Conservation (phyloP, 306 rosid genomes). For the Hippophae gyantsensis region DNA sequence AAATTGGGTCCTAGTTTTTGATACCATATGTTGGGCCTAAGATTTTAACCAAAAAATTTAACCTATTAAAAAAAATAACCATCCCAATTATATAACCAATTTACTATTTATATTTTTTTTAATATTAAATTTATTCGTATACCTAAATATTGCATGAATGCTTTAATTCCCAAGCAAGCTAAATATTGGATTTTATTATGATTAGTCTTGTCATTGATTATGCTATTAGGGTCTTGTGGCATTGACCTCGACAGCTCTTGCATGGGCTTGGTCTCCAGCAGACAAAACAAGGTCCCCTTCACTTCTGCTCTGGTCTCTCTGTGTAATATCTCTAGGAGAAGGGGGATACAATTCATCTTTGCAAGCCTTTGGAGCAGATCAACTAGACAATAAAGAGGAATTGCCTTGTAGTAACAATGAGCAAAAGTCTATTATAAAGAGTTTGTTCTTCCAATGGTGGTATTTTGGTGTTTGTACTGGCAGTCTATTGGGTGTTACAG, state of each 20-base stretch:
- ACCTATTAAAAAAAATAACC: too few relatives aligned
- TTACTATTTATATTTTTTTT: too few relatives aligned
- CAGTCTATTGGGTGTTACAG: slow-evolving; percentile 67
- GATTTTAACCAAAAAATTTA: too few relatives aligned
- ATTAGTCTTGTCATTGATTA: neutral
- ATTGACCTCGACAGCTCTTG: slow-evolving; percentile 63
- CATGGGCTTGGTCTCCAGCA: slow-evolving; percentile 41
- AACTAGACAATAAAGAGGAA: slow-evolving; percentile 65
- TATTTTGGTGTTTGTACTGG: slow-evolving; percentile 85
- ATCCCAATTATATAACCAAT: too few relatives aligned
- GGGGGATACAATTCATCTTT: slow-evolving; percentile 93
- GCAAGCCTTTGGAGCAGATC: slow-evolving; percentile 89
- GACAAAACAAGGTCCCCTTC: slow-evolving; percentile 47
- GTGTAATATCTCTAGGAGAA: slow-evolving; percentile 71
- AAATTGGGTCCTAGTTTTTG: too few relatives aligned
- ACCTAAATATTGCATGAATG: too few relatives aligned
- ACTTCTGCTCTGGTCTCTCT: slow-evolving; percentile 64
- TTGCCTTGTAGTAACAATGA: slow-evolving; percentile 52
- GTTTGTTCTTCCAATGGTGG: slow-evolving; percentile 75
- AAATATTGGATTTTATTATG: too few relatives aligned
- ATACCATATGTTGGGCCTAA: too few relatives aligned
- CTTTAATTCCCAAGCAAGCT: too few relatives aligned
- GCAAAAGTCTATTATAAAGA: slow-evolving; percentile 34
- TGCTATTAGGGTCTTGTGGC: slow-evolving; percentile 67
- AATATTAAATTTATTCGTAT: too few relatives aligned